phyloP scores from a whole-genome alignment of 2,329 filamentous ascomycete genomes.

The Penicillium occitanis region DNA sequence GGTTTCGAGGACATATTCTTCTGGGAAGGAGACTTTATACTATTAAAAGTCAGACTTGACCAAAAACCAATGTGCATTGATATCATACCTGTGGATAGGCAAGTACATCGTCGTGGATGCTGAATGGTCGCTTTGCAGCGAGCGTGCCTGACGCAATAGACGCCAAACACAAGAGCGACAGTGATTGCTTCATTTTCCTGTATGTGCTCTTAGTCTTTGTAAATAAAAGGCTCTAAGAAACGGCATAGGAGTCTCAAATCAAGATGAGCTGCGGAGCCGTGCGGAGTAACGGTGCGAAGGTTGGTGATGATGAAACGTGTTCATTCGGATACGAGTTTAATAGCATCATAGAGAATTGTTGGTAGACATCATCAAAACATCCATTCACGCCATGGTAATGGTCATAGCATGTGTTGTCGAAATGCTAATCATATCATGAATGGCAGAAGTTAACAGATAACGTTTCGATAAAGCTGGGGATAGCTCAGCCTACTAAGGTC shows the following conservation, averaged over 20 bases:
- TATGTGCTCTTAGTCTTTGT: neutral
- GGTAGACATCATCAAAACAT: neutral
- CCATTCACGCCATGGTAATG: neutral
- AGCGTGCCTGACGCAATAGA: slow-evolving; percentile 39
- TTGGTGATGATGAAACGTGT: neutral
- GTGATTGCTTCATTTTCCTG: slow-evolving; percentile 29
- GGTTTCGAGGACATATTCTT: slow-evolving; percentile 68
- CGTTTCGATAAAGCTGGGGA: slow-evolving; percentile 16
- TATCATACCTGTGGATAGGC: slow-evolving; percentile 76
- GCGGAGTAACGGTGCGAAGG: neutral
- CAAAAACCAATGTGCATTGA: neutral
- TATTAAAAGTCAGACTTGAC: slow-evolving; percentile 37
- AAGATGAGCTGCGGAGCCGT: neutral
- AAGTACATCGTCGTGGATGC: slow-evolving; percentile 82
- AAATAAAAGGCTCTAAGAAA: too few species aligned
- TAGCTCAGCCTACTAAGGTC: neutral
- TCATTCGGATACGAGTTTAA: neutral
- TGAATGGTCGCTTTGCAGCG: slow-evolving; percentile 66
- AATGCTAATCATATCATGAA: neutral
- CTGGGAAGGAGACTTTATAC: slow-evolving; percentile 77
- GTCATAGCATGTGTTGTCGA: neutral
- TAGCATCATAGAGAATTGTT: neutral
- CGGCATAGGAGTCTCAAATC: too few species aligned
- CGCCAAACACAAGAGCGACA: slow-evolving; percentile 35
- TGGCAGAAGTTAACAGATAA: slow-evolving; percentile 7